Base-by-base conservation (phyloP, 2,329 filamentous ascomycete genomes). In the Neopestalotiopsis sp. region DNA sequence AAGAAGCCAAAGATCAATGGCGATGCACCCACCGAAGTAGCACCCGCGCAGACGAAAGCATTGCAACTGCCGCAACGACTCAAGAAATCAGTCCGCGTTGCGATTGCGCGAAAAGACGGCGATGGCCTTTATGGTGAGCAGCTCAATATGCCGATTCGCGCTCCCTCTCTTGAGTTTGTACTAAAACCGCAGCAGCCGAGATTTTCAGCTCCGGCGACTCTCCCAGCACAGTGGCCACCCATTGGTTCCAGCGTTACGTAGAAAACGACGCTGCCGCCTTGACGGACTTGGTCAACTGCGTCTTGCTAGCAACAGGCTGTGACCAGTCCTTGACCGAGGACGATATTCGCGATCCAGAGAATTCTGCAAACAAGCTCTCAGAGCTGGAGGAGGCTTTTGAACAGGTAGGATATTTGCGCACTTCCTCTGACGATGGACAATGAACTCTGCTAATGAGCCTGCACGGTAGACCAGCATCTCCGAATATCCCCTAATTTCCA, bases 331-430 rank as follows among this genome's bases (percentile, higher is more conserved):
- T 99, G 67, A 92, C 91, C 10, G 88, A 89, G 52, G 91, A 96
- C 77, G 94, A 98, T 78, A 93, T 98, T 72, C 90, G 91, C 72
- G 95, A 99, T 78, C 90, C 94, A 7, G 96, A 99, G 78, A 94
- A 96, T 76, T 93, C 92, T 62, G 89, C 93, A 20, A 91, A 90
- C 76, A 91, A 90, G 76, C 84, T 99, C 60, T 85, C 88, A 28
- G 95, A 98, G 75, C 85, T 99, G n/a, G 94, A 98, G 80, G 91
- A 93, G 71, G 90, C 95, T 71, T 97, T 95, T 77, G 92, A 96
- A 79, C 90, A 92, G 78, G 92, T 94, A 79, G 76, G 87, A 84
- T 70, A 84, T 72, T 20, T 64, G 5, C 63, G 17, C 3, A 7
- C 9, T 45, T 38, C 20, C 34, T 12, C n/a, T 30, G 17, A 63